Evolutionary conservation across 2,329 filamentous ascomycete species (phyloP).

Genomic region (Ophiostoma sp.): DNA sequence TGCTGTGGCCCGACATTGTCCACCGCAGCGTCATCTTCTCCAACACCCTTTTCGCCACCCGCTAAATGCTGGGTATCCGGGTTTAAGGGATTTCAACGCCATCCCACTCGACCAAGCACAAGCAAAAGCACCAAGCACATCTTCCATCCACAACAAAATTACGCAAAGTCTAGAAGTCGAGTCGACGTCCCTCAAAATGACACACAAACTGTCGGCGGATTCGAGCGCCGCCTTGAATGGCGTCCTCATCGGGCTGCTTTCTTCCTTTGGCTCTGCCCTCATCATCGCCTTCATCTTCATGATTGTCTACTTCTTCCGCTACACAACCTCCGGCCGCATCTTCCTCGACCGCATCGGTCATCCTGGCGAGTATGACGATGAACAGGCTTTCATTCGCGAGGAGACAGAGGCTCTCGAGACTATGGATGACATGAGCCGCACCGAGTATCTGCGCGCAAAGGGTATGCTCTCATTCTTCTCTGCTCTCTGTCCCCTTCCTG

Average conservation of each 20-base stretch:
- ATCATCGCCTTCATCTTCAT: slow-evolving; percentile 74
- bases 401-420: slow-evolving; percentile 90
- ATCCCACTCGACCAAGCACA: neutral
- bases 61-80: slow-evolving; percentile 15
- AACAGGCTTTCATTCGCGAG: slow-evolving; percentile 87
- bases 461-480: slow-evolving; percentile 49
- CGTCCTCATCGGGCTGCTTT: slow-evolving; percentile 89
- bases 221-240: slow-evolving; percentile 50
- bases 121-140: neutral
- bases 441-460: slow-evolving; percentile 91
- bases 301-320: slow-evolving; percentile 88
- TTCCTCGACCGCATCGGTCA: slow-evolving; percentile 87
- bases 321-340: slow-evolving; percentile 81
- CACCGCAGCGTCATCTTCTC: neutral
- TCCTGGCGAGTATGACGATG: slow-evolving; percentile 95
- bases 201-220: neutral
- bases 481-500: neutral
- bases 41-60: slow-evolving; percentile 12
- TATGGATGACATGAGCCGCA: slow-evolving; percentile 89
- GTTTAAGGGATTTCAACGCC: slow-evolving; percentile 11
- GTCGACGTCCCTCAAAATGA: slow-evolving; percentile 16
- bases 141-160: neutral
- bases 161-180: no score
- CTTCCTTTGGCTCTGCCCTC: slow-evolving; percentile 85
- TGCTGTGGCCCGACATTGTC: neutral